Conservation (phyloP, 306 rosid genomes). For the Ceratonia siliqua region DNA sequence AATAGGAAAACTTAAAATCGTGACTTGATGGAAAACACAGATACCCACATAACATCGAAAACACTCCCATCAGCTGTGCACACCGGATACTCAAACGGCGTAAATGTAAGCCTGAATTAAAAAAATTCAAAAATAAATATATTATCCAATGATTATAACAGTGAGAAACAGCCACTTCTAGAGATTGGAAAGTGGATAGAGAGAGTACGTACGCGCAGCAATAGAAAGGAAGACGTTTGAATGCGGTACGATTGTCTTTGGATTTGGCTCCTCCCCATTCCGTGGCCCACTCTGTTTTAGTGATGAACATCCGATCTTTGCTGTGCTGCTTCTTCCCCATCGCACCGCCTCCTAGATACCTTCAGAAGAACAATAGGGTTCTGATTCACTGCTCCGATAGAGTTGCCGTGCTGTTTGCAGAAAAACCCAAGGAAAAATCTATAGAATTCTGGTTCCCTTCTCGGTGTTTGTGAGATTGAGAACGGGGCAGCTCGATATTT, state of each 20-base stretch:
- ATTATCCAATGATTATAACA: not conserved
- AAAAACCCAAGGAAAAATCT: not conserved
- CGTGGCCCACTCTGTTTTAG: constrained; percentile 98
- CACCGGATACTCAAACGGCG: constrained; percentile 86
- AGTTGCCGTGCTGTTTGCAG: not conserved
- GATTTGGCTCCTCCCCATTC: constrained; percentile 98
- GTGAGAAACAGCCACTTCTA: not conserved
- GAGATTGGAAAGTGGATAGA: not conserved
- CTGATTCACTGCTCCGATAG: not conserved
- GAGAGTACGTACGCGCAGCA: constrained; percentile 77
- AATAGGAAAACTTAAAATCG: not conserved
- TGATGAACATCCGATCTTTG: constrained; percentile 88
- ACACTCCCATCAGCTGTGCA: constrained; percentile 87
- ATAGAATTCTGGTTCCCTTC: constrained; percentile 1
- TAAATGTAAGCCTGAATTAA: constrained; percentile 72
- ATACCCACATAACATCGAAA: constrained; percentile 69
- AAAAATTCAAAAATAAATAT: not conserved
- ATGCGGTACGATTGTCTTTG: constrained; percentile 63
- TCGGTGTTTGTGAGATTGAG: constrained; percentile 3
- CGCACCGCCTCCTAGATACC: not conserved
- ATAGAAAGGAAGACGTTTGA: constrained; percentile 95
- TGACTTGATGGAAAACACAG: not conserved
- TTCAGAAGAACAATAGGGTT: constrained; percentile 31
- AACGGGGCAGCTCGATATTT: not conserved
- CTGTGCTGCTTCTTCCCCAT: constrained; percentile 99